A percentile compares a stretch with the other conserved stretches of the same genome.
These are phyloP conservation scores for Fraxinus paxiana DNA, from an alignment of 305 asterid species.

Conservation along the genomic window DNA sequence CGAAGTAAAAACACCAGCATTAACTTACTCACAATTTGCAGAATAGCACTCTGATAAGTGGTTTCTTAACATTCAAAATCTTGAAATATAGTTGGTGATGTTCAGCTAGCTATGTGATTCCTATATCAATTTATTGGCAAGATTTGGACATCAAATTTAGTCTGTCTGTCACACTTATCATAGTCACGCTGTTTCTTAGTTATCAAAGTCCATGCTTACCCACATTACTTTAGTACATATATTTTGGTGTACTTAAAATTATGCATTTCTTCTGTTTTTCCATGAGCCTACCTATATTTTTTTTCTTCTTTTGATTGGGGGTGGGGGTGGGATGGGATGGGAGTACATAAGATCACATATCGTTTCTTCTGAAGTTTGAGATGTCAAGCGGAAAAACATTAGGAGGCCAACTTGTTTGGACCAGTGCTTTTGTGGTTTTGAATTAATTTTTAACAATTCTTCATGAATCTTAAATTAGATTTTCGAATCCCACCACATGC, in stretches of 20 bases:
- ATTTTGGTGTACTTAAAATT: background rate
- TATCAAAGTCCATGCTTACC: background rate
- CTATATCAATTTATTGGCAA: background rate
- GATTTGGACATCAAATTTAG: background rate
- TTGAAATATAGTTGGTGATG: background rate
- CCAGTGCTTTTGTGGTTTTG: background rate
- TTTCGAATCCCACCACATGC: background rate
- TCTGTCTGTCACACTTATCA: background rate
- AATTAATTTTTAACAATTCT: background rate
- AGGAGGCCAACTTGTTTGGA: background rate
- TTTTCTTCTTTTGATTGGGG: background rate
- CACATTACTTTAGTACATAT: background rate
- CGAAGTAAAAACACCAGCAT: background rate
- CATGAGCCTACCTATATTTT: background rate
- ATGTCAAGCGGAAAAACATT: background rate
- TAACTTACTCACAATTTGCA: background rate
- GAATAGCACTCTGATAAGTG: background rate
- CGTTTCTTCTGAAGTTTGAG: background rate
- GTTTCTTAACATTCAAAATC: background rate
- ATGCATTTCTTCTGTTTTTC: background rate
- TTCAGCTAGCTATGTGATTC: background rate
- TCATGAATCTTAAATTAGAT: background rate
- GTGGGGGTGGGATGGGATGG: background rate
- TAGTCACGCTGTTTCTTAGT: background rate
- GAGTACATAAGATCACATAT: background rate